Evolutionary conservation across 768 basidiomycete species (phyloP).

Genomic region (Termitomyces sp.): DNA sequence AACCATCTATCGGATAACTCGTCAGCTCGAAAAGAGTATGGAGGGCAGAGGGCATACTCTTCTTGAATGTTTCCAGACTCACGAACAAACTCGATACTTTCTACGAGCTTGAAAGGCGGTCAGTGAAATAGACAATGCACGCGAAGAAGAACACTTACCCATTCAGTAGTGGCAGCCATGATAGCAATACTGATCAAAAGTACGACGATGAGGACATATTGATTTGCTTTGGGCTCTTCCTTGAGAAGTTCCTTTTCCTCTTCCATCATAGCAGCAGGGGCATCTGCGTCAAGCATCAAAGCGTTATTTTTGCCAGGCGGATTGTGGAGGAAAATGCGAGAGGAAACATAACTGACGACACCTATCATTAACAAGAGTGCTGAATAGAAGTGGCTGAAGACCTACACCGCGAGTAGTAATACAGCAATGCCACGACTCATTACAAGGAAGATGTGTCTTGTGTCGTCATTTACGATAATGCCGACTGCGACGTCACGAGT

Average conservation of each 20-base stretch:
- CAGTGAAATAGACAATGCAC: slow-evolving; percentile 42
- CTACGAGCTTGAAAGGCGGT: slow-evolving; percentile 50
- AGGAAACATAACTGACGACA: slow-evolving; percentile 52
- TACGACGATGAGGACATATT: slow-evolving; percentile 56
- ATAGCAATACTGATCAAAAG: slow-evolving; percentile 52
- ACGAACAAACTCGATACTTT: slow-evolving; percentile 57
- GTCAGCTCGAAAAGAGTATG: neutral
- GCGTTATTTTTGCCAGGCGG: slow-evolving; percentile 60
- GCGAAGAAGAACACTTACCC: slow-evolving; percentile 33
- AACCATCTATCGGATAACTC: slow-evolving; percentile 50
- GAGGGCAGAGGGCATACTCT: slow-evolving; percentile 37
- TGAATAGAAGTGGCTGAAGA: slow-evolving; percentile 2
- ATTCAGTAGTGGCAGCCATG: slow-evolving; percentile 71
- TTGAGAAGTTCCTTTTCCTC: slow-evolving; percentile 32
- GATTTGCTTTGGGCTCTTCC: slow-evolving; percentile 56
- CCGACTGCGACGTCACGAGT: slow-evolving; percentile 18
- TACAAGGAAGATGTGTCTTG: slow-evolving; percentile 45
- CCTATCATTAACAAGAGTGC: neutral
- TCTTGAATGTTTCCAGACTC: slow-evolving; percentile 37
- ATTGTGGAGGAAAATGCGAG: slow-evolving; percentile 67
- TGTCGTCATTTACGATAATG: slow-evolving; percentile 37
- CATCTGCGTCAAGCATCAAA: slow-evolving; percentile 37
- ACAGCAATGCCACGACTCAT: slow-evolving; percentile 68
- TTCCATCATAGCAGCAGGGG: slow-evolving; percentile 41
- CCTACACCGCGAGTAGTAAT: slow-evolving; percentile 59